These are phyloP conservation scores for Xenoacremonium recifei DNA, from an alignment of 2,329 filamentous ascomycete species.

Conservation along the genomic window DNA sequence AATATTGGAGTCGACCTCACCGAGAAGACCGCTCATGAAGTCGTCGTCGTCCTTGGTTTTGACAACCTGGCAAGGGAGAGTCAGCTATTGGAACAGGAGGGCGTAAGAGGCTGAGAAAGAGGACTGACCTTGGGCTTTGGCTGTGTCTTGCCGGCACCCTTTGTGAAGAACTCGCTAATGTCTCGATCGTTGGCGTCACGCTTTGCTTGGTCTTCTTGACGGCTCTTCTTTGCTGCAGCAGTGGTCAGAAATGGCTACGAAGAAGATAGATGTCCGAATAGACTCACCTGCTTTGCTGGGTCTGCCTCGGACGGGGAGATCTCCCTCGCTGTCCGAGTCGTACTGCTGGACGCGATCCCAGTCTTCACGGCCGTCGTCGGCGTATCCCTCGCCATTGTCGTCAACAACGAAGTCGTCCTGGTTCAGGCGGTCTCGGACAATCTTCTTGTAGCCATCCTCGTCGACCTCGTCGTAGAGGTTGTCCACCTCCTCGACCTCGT, in stretches of 20 bases:
- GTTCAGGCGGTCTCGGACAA: constrained; percentile 84
- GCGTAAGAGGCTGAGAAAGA: neutral
- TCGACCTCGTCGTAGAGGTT: constrained; percentile 95
- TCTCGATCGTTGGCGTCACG: constrained; percentile 85
- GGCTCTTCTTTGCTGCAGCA: constrained; percentile 73
- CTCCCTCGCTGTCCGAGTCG: constrained; percentile 69
- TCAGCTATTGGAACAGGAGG: neutral
- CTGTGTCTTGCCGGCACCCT: constrained; percentile 63
- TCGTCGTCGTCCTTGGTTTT: constrained; percentile 86
- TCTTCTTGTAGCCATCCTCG: constrained; percentile 95
- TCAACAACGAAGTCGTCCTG: constrained; percentile 98
- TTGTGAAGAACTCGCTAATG: constrained; percentile 93
- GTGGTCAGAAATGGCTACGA: constrained; percentile 7
- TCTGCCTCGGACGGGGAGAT: constrained; percentile 41
- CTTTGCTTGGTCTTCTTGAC: constrained; percentile 82
- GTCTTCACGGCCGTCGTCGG: constrained; percentile 93
- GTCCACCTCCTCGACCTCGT: constrained; percentile 80
- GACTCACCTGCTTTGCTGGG: constrained; percentile 50
- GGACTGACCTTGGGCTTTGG: constrained; percentile 75
- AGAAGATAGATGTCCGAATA: too few relatives aligned
- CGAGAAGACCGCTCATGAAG: constrained; percentile 81
- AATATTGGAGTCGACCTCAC: constrained; percentile 80
- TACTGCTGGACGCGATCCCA: constrained; percentile 74
- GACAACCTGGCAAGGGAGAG: constrained; percentile 51
- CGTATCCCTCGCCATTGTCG: constrained; percentile 96